A percentile compares a stretch with the other conserved stretches of the same genome.
These are phyloP conservation scores for Acorus calamus DNA, from an alignment of 106 monocot genomes.

Conservation along the genomic window DNA sequence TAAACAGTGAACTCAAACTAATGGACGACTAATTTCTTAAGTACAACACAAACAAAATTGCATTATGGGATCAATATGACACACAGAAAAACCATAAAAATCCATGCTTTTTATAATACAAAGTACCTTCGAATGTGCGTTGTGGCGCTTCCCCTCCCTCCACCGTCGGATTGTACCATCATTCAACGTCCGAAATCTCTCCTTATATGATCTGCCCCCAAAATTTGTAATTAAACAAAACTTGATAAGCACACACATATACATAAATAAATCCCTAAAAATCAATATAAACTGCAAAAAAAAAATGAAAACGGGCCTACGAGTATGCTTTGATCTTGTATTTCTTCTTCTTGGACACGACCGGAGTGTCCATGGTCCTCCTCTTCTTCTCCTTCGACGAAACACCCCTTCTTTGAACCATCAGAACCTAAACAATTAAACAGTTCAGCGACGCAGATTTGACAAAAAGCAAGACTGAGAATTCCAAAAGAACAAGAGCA, in stretches of 20 bases:
- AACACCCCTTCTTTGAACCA: conserved; percentile 33
- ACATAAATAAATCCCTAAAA: too few species aligned
- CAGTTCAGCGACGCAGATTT: background rate
- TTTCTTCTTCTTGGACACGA: conserved; percentile 68
- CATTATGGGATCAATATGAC: background rate
- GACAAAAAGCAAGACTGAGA: background rate
- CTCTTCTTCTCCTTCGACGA: conserved; percentile 46
- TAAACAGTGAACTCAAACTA: too few species aligned
- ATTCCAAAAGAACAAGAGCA: conserved; percentile 2
- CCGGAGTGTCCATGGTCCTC: conserved; percentile 41
- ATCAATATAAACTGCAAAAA: too few species aligned
- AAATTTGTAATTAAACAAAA: too few species aligned
- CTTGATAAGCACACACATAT: too few species aligned
- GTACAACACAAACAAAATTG: background rate
- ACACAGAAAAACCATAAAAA: background rate
- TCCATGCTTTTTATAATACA: background rate
- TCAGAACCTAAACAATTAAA: conserved; percentile 4
- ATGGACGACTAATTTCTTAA: too few species aligned
- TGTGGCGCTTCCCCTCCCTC: conserved; percentile 73
- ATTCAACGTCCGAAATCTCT: conserved; percentile 53
- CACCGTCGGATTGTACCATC: conserved; percentile 59
- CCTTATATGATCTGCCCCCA: conserved; percentile 54
- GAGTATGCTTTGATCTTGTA: conserved; percentile 71
- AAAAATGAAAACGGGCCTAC: conserved; percentile 21
- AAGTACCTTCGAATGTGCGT: conserved; percentile 60